Conservation (phyloP, 495 filamentous ascomycete species). For the Penicillium ochrochloron region DNA sequence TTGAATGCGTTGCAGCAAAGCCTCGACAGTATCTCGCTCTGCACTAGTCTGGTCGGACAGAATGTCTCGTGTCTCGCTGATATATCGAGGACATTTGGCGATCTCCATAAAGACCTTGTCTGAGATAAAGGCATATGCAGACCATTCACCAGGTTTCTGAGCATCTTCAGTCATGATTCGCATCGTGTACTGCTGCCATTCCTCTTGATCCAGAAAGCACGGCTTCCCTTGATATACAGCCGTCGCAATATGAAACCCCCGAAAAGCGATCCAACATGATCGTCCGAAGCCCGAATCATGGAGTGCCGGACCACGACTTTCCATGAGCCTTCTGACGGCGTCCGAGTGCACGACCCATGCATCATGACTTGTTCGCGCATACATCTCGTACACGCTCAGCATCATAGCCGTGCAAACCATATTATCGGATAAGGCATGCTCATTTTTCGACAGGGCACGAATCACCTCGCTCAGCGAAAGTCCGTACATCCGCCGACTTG, state of each 20-base stretch:
- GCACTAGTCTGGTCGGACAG: slow-evolving; percentile 8
- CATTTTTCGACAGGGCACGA: slow-evolving; percentile 26
- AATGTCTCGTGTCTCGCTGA: slow-evolving; percentile 32
- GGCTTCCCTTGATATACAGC: slow-evolving; percentile 35
- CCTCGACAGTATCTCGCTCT: slow-evolving; percentile 4
- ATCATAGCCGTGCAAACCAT: slow-evolving; percentile 42
- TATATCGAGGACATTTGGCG: slow-evolving; percentile 38
- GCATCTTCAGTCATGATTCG: slow-evolving; percentile 33
- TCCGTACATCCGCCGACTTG: slow-evolving; percentile 39
- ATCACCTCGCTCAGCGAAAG: slow-evolving; percentile 31
- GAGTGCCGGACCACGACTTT: slow-evolving; percentile 27
- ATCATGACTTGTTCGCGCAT: slow-evolving; percentile 35
- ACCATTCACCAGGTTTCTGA: slow-evolving; percentile 31
- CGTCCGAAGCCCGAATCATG: slow-evolving; percentile 31
- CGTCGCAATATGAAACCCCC: slow-evolving; percentile 39
- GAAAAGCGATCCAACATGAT: slow-evolving; percentile 38
- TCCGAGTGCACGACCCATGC: slow-evolving; percentile 42
- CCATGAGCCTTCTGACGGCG: slow-evolving; percentile 38
- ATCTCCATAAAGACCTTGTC: slow-evolving; percentile 39
- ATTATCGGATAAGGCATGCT: slow-evolving; percentile 34
- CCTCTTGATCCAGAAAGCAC: slow-evolving; percentile 39
- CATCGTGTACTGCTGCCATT: slow-evolving; percentile 34
- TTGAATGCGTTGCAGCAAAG: slow-evolving; percentile 28
- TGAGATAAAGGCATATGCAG: slow-evolving; percentile 29
- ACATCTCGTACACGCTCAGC: slow-evolving; percentile 46